phyloP scores from a whole-genome alignment of 345 rosid genomes.

The Eucalyptus microcorys region DNA sequence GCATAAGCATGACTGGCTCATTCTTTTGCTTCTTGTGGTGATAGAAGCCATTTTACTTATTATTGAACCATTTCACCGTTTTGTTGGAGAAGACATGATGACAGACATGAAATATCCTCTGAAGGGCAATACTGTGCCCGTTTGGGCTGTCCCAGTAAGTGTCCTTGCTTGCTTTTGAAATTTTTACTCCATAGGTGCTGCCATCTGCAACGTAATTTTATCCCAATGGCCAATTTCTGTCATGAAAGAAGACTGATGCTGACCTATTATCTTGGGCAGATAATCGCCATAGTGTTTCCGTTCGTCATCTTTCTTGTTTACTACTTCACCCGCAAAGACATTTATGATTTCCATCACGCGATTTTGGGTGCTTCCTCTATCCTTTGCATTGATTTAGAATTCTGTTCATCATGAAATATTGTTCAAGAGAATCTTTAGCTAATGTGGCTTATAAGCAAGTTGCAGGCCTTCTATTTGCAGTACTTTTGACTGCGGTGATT shows the following conservation, averaged over 20 bases:
- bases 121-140: conserved; percentile 34
- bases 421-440: background rate
- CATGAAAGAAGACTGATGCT: background rate
- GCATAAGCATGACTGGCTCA: conserved; percentile 43
- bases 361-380: conserved; percentile 17
- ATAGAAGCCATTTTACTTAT: conserved; percentile 26
- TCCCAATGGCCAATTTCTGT: background rate
- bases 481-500: conserved; percentile 41
- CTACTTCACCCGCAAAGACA: conserved; percentile 29
- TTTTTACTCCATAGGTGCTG: background rate
- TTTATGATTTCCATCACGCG: conserved; percentile 58
- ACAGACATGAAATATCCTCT: conserved; percentile 46
- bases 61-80: conserved; percentile 60
- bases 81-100: conserved; percentile 45
- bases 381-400: background rate
- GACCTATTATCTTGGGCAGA: conserved; percentile 2
- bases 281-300: conserved; percentile 29
- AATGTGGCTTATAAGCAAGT: background rate
- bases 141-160: conserved; percentile 56
- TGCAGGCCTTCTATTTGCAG: conserved; percentile 35
- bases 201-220: background rate
- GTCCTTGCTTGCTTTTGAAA: background rate
- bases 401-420: background rate
- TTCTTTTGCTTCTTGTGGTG: conserved; percentile 27
- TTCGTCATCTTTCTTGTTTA: conserved; percentile 14